Evolutionary conservation across 1,284 basidiomycete species (phyloP).

Genomic region (Ceratobasidium sp.): DNA sequence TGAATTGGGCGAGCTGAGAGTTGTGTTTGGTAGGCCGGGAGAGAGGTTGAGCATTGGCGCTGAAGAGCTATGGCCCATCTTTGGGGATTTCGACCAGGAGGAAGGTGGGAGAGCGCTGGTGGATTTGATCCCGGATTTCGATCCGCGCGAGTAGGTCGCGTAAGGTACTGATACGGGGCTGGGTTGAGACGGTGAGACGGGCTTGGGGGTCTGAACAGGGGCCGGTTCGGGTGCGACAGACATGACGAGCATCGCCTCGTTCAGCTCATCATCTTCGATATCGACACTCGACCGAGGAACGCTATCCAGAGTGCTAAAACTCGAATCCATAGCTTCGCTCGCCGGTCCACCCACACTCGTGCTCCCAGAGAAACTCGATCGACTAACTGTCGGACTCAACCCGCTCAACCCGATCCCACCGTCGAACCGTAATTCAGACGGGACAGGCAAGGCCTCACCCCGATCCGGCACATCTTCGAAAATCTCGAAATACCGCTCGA

Average conservation of each 20-base stretch:
- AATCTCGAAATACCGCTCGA: conserved; percentile 85
- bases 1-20: conserved; percentile 13
- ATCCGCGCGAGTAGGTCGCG: conserved; percentile 24
- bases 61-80: conserved; percentile 51
- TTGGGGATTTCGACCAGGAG: conserved; percentile 48
- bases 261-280: conserved; percentile 76
- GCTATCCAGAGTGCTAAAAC: conserved; percentile 55
- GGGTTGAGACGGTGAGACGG: conserved; percentile 15
- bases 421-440: conserved; percentile 40
- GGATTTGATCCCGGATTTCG: conserved; percentile 41
- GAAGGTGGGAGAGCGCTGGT: conserved; percentile 48
- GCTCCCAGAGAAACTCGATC: conserved; percentile 35
- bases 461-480: conserved; percentile 83
- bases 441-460: conserved; percentile 68
- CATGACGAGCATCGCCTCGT: conserved; percentile 82
- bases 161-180: not conserved
- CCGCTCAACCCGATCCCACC: conserved; percentile 25
- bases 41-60: conserved; percentile 44
- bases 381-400: conserved; percentile 27
- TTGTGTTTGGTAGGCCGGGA: not conserved
- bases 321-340: conserved; percentile 48
- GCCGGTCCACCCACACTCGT: not conserved
- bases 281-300: conserved; percentile 53
- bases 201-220: conserved; percentile 44
- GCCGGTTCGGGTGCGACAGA: conserved; percentile 66